Evolutionary conservation across 345 rosid species (phyloP), one percentile per base, ranked within the genome.

Genomic region (Diplotaxis tenuifolia): DNA sequence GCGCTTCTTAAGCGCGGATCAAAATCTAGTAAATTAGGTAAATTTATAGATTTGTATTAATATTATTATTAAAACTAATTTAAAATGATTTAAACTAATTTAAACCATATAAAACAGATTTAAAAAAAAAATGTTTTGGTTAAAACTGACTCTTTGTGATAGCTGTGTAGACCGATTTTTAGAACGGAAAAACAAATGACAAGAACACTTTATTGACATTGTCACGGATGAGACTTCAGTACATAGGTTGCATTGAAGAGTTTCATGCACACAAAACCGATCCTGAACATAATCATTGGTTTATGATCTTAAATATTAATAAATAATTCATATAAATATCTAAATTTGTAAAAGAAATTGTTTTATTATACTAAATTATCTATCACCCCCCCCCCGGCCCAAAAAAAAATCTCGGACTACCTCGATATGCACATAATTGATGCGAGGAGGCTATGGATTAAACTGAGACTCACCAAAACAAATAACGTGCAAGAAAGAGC

Each of bases 401-500:
- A n/a, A n/a, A n/a, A n/a, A 3, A 12, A 38, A 38, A 38, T 38
- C 5, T 36, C 42, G 11, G 11, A 36, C 14, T 11, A 36, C 14
- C 4, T 36, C 1, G 4, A 4, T 14, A 11, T 91, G 61, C 82
- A 85, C 78, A 82, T 86, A 84, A 68, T 91, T 5, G 98, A 88
- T 52, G 92, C 89, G 73, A 85, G 93, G 84, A 88, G 93, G 83
- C 74, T 87, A 54, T 89, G 93, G 97, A 83, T 79, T 28, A 95
- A 83, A 70, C 83, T 91, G 49, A 82, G 87, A 80, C 75, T 88
- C 32, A 82, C 84, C 83, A 91, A 89, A 85, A 84, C 85, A 49
- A 85, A 92, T 68, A 84, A 83, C 84, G 88, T 94, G 67, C 95
- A 83, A 20, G 88, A 80, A 72, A 74, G 96, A 22, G 96, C 97